Percentiles rank a stretch among this genome's conserved stretches.
Evolutionary conservation across 2,329 filamentous ascomycete genomes (phyloP).

Genomic region (Penicillium rolfsii): DNA sequence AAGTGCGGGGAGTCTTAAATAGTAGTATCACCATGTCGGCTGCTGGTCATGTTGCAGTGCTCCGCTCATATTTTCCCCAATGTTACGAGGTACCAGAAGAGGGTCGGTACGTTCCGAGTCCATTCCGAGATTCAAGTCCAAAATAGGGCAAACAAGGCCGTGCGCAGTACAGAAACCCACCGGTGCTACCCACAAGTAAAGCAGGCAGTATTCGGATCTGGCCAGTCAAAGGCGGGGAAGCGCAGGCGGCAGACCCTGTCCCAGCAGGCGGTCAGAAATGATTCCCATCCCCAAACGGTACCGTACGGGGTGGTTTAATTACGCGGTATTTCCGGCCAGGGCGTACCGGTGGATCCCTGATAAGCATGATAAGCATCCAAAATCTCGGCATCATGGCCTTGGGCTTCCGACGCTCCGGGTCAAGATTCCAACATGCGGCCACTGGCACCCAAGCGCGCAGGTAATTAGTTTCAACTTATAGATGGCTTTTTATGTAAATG

Average conservation of each 20-base stretch:
- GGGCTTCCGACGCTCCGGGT: background rate
- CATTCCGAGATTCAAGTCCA: background rate
- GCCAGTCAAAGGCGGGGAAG: background rate
- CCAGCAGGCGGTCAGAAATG: background rate
- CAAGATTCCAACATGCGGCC: background rate
- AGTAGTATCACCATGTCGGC: background rate
- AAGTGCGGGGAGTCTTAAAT: background rate
- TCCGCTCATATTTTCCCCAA: too few species aligned
- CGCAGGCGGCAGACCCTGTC: background rate
- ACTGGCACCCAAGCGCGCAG: background rate
- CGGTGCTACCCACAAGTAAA: background rate
- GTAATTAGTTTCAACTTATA: background rate
- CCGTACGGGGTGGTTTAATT: background rate
- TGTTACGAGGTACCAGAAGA: too few species aligned
- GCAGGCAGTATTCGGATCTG: background rate
- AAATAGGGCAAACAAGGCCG: background rate
- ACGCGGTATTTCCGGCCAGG: background rate
- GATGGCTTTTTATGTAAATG: too few species aligned
- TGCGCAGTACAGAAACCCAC: background rate
- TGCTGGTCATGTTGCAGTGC: background rate
- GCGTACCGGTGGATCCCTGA: background rate
- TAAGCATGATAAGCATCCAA: background rate
- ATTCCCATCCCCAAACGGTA: background rate
- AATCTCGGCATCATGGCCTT: background rate
- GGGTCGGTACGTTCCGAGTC: slow-evolving; percentile 4